These are phyloP conservation scores for Trichosphaerium sp. DNA, from an alignment of 78 protist genomes.

Conservation along the genomic window DNA sequence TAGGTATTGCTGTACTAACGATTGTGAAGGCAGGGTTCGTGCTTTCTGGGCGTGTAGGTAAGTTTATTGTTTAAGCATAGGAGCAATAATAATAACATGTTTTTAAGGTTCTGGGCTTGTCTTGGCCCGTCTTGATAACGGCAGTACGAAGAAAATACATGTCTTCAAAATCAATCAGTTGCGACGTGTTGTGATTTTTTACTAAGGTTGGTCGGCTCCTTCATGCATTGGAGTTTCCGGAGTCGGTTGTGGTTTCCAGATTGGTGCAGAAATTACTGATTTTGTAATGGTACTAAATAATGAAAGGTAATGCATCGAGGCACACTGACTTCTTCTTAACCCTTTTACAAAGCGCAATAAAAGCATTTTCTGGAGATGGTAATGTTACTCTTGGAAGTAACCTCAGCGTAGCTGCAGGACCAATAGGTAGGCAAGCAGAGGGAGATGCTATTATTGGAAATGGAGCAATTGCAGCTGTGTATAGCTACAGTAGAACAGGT, in stretches of 20 bases:
- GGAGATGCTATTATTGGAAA: background rate
- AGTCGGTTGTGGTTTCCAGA: constrained; percentile 3
- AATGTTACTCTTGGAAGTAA: constrained; percentile 27
- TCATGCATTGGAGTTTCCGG: background rate
- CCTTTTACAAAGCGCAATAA: no score
- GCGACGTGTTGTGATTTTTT: no score
- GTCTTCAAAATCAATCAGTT: background rate
- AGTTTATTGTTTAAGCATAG: no score
- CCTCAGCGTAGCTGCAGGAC: constrained; percentile 14
- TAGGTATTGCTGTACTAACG: constrained; percentile 8
- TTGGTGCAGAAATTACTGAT: constrained; percentile 16
- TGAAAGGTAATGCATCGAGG: no score
- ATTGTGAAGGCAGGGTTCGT: constrained; percentile 4
- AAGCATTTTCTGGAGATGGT: constrained; percentile 9
- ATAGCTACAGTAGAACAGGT: constrained; percentile 13
- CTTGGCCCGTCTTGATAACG: background rate
- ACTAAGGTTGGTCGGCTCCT: constrained; percentile 5
- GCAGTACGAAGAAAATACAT: background rate
- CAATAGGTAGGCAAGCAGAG: constrained; percentile 10
- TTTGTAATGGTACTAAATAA: constrained; percentile 13
- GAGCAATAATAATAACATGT: no score
- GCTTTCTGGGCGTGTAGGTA: background rate
- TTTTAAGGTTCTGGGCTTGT: constrained; percentile 4
- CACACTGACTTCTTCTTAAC: no score
- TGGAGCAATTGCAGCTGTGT: constrained; percentile 1